Conservation (phyloP, 1,284 basidiomycete genomes). For the Leccinum griseonigrum region DNA sequence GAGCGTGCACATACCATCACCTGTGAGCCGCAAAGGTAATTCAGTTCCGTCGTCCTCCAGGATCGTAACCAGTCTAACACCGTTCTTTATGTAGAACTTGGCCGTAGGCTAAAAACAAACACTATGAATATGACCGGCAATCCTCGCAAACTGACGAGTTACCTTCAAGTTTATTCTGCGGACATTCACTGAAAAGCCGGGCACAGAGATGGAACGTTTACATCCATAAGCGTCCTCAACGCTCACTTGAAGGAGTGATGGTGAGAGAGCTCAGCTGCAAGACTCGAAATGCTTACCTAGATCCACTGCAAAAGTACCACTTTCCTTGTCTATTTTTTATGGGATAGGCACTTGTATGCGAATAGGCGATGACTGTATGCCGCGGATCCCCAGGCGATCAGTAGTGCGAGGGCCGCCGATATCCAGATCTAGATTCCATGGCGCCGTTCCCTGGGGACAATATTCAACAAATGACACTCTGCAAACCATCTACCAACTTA, state of each 20-base stretch:
- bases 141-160: constrained; percentile 19
- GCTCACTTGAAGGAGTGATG: constrained; percentile 49
- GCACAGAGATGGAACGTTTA: constrained; percentile 72
- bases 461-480: neutral
- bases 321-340: constrained; percentile 62
- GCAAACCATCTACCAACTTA: constrained; percentile 32
- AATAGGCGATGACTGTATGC: constrained; percentile 55
- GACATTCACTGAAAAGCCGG: constrained; percentile 88
- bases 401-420: constrained; percentile 67
- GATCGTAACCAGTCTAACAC: constrained; percentile 59
- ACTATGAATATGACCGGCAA: neutral
- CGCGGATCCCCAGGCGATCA: constrained; percentile 54
- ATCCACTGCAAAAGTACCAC: constrained; percentile 80
- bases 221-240: constrained; percentile 91
- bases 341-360: constrained; percentile 69
- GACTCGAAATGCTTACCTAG: constrained; percentile 47
- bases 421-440: constrained; percentile 83
- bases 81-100: constrained; percentile 72
- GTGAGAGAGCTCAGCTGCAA: neutral
- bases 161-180: constrained; percentile 66
- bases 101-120: constrained; percentile 65
- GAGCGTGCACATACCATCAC: constrained; percentile 64
- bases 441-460: constrained; percentile 71
- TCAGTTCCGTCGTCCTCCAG: constrained; percentile 75
- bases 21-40: constrained; percentile 81